These are phyloP conservation scores for Lophium mytilinum DNA, from an alignment of 495 filamentous ascomycete species.

Conservation along the genomic window DNA sequence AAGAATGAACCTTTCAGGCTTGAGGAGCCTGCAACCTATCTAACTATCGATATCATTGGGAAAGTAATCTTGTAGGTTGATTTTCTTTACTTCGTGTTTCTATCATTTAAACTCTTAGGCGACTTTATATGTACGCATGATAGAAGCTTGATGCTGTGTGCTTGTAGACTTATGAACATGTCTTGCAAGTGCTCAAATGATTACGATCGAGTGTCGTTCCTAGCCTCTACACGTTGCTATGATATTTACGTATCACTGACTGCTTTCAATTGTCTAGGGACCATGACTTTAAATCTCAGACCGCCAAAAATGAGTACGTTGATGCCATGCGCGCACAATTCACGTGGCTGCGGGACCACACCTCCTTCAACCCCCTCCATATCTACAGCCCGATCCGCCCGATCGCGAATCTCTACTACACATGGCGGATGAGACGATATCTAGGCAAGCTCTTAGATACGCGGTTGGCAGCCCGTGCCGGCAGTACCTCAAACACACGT, in stretches of 20 bases:
- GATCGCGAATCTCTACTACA: constrained; percentile 8
- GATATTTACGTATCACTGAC: background rate
- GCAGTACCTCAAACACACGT: background rate
- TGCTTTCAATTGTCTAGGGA: background rate
- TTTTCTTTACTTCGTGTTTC: too few species aligned
- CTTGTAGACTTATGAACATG: too few species aligned
- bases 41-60: constrained; percentile 37
- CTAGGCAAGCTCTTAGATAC: constrained; percentile 17
- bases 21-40: constrained; percentile 30
- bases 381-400: constrained; percentile 8
- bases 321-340: constrained; percentile 1
- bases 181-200: too few species aligned
- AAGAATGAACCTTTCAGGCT: constrained; percentile 28
- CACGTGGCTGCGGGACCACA: constrained; percentile 13
- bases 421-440: constrained; percentile 10
- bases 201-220: too few species aligned
- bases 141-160: too few species aligned
- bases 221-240: too few species aligned
- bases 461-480: constrained; percentile 9
- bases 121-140: too few species aligned
- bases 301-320: constrained; percentile 8
- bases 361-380: constrained; percentile 16
- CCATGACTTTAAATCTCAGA: constrained; percentile 11
- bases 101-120: too few species aligned
- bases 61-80: constrained; percentile 3